Evolutionary conservation across 441 rosid genomes (phyloP).

Genomic region (Cnidoscolus chayamansa): DNA sequence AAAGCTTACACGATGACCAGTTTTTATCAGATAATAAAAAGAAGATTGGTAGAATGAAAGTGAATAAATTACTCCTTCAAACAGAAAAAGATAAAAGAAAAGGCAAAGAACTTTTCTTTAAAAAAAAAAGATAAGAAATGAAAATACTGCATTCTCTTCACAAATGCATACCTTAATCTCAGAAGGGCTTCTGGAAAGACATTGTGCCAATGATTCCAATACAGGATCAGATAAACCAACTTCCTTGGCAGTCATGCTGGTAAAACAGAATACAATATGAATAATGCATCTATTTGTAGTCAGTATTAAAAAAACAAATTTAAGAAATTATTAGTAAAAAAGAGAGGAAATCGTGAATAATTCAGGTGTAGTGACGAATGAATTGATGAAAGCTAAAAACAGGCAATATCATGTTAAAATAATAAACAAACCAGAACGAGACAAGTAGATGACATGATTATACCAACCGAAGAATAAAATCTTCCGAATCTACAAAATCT

Average conservation of each 20-base stretch:
- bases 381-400: constrained; percentile 1
- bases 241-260: constrained; percentile 76
- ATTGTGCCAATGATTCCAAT: constrained; percentile 60
- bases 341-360: not conserved
- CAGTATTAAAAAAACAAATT: not conserved
- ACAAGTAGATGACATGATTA: constrained; percentile 25
- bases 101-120: not conserved
- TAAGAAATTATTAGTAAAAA: not conserved
- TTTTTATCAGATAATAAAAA: constrained; percentile 33
- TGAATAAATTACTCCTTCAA: not conserved
- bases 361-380: not conserved
- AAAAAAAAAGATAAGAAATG: not conserved
- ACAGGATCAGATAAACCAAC: constrained; percentile 66
- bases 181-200: constrained; percentile 58
- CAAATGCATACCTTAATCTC: constrained; percentile 75
- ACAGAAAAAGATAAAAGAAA: not conserved
- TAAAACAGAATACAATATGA: constrained; percentile 26
- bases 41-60: not conserved
- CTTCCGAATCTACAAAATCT: constrained; percentile 74
- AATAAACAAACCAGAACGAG: not conserved
- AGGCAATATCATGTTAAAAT: not conserved
- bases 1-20: constrained; percentile 65
- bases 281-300: not conserved
- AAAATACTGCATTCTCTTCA: constrained; percentile 1
- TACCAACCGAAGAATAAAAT: constrained; percentile 83